phyloP scores from a whole-genome alignment of 495 filamentous ascomycete genomes.

The Aspergillus carlsbadensis region DNA sequence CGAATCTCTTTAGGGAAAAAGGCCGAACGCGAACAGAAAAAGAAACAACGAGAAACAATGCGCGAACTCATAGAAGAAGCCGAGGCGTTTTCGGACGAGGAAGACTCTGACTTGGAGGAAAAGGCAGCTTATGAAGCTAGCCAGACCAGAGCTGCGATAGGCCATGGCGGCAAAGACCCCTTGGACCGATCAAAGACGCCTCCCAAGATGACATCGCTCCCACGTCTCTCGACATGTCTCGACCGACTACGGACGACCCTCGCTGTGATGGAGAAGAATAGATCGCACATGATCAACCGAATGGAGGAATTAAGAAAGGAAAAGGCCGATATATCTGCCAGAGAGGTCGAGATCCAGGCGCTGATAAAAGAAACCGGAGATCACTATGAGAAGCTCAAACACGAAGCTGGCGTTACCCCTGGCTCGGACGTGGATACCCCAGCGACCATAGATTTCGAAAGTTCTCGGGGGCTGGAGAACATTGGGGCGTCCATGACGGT shows the following conservation, averaged over 20 bases:
- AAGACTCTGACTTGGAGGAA: slow-evolving; percentile 78
- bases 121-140: slow-evolving; percentile 84
- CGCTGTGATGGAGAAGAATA: slow-evolving; percentile 53
- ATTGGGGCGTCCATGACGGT: slow-evolving; percentile 34
- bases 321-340: slow-evolving; percentile 64
- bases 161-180: slow-evolving; percentile 50
- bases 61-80: slow-evolving; percentile 81
- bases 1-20: slow-evolving; percentile 73
- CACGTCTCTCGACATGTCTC: slow-evolving; percentile 49
- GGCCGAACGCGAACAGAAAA: slow-evolving; percentile 73
- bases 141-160: slow-evolving; percentile 81
- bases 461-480: slow-evolving; percentile 43
- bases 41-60: slow-evolving; percentile 71
- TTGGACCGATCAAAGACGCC: slow-evolving; percentile 52
- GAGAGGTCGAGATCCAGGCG: slow-evolving; percentile 79
- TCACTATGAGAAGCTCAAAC: slow-evolving; percentile 63
- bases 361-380: slow-evolving; percentile 80
- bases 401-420: slow-evolving; percentile 48
- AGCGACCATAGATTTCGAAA: slow-evolving; percentile 27
- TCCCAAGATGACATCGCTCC: slow-evolving; percentile 58
- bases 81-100: slow-evolving; percentile 60
- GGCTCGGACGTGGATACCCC: slow-evolving; percentile 27
- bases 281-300: slow-evolving; percentile 51
- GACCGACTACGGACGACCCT: slow-evolving; percentile 52
- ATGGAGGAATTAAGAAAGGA: slow-evolving; percentile 64